A percentile compares a stretch with the other conserved stretches of the same genome.
Conservation (phyloP, 2,329 filamentous ascomycete genomes). For the Ilyonectria sp. region DNA sequence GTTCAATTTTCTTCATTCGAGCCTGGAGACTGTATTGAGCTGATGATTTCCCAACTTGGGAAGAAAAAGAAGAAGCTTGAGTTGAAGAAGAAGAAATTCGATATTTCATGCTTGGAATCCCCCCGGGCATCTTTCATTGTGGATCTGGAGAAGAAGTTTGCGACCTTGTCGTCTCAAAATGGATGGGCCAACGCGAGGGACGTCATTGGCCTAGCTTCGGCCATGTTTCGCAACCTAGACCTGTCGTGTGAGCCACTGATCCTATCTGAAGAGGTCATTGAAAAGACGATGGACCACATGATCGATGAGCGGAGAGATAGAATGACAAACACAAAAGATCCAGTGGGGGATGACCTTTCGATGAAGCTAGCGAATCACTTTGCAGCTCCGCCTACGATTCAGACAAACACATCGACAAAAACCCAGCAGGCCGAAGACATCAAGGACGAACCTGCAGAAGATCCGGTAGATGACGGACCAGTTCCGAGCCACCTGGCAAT, state of each 20-base stretch:
- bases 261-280: conserved; percentile 39
- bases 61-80: conserved; percentile 45
- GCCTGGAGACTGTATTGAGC: conserved; percentile 56
- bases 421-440: background rate
- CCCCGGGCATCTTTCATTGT: conserved; percentile 25
- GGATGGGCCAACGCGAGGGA: conserved; percentile 77
- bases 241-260: conserved; percentile 21
- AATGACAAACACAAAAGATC: conserved; percentile 33
- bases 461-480: background rate
- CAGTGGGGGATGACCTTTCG: fast-evolving
- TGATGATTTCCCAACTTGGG: conserved; percentile 57
- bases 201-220: conserved; percentile 67
- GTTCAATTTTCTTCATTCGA: conserved; percentile 68
- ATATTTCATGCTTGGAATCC: conserved; percentile 47
- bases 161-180: conserved; percentile 56
- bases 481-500: background rate
- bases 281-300: conserved; percentile 44
- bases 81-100: conserved; percentile 36
- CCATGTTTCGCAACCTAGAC: conserved; percentile 60
- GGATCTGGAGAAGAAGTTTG: conserved; percentile 52
- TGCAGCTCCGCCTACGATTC: background rate
- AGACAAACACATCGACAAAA: background rate
- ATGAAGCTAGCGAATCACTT: fast-evolving
- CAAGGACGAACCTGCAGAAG: conserved; percentile 27
- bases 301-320: conserved; percentile 28